Evolutionary conservation across 345 rosid genomes (phyloP), one percentile per base, ranked within the genome.

Genomic region (Gossypium sturtianum): DNA sequence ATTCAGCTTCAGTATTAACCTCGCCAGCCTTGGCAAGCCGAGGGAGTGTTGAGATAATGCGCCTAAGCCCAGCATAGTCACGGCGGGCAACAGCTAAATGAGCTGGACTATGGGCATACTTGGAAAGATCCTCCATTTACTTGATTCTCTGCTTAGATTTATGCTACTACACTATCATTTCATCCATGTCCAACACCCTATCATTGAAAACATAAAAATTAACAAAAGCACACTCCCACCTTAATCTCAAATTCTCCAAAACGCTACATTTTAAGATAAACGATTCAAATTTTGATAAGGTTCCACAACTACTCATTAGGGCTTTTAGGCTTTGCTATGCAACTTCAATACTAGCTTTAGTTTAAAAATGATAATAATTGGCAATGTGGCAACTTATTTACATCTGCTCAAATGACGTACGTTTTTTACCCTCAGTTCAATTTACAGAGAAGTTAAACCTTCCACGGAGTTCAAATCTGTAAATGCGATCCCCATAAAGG

Each of bases 41-140:
- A 70, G 99, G 98, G 67, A 96, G 90, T 49, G 83, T 75, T 0
- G 84, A 64, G 16, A 91, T 82, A 47, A 93, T 74, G 52, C 84
- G 80, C 82, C 82, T 90, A 5, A 96, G 92, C 57, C 86, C 84
- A 29, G 88, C 87, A 83, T 93, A 77, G 76, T 96, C 97, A 2
- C 89, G 91, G 20, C 84, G 86, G 64, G 85, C 91, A 78, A 93
- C 97, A 1, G 99, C 98, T 74, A 84, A 61, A 79, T 96, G 99
- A 7, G 87, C 97, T 79, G 98, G 92, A 86, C 99, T 96, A 69
- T 93, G 97, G 22, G 81, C 79, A 80, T 89, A 96, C 82, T 82
- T 89, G 8, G 91, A 80, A 75, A 83, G 57, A 82, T 93, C 97
- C 76, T 91, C 99, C 99, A 95, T 94, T 25, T 65, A 38, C 43